Conservation (phyloP, 176 grass and related monocot genomes). For the Aegilops tauschii region DNA sequence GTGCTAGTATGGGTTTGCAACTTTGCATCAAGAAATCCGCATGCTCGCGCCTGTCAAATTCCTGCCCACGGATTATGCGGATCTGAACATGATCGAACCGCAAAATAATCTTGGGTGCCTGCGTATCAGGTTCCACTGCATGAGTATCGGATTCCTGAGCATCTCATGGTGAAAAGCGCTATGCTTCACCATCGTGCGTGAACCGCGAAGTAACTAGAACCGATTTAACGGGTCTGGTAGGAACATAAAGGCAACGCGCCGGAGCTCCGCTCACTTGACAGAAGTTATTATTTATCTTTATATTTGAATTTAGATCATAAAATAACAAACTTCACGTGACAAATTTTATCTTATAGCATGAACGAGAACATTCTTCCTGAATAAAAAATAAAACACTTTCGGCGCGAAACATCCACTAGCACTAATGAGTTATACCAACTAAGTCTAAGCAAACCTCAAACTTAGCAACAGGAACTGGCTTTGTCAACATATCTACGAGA, state of each 20-base stretch:
- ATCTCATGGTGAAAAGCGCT: neutral
- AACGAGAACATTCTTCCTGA: too few species aligned
- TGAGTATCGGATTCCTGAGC: conserved; percentile 26
- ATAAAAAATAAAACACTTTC: too few species aligned
- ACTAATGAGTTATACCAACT: too few species aligned
- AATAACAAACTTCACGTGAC: too few species aligned
- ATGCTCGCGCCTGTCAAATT: neutral
- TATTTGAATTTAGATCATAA: too few species aligned
- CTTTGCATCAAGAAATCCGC: neutral
- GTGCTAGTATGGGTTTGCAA: neutral
- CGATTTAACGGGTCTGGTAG: neutral
- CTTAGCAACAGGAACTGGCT: too few species aligned
- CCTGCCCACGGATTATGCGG: neutral
- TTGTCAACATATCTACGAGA: too few species aligned
- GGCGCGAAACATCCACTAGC: too few species aligned
- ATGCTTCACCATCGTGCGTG: neutral
- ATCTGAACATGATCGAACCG: neutral
- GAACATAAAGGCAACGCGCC: neutral
- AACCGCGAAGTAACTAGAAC: neutral
- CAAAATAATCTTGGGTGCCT: neutral
- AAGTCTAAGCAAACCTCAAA: too few species aligned
- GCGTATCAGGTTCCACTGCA: conserved; percentile 14
- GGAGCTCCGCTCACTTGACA: too few species aligned
- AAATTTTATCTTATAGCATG: too few species aligned
- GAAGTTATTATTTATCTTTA: too few species aligned